Evolutionary conservation across 805 yeast species (phyloP).

Genomic region (Sugiyamaella qingdaonensis): DNA sequence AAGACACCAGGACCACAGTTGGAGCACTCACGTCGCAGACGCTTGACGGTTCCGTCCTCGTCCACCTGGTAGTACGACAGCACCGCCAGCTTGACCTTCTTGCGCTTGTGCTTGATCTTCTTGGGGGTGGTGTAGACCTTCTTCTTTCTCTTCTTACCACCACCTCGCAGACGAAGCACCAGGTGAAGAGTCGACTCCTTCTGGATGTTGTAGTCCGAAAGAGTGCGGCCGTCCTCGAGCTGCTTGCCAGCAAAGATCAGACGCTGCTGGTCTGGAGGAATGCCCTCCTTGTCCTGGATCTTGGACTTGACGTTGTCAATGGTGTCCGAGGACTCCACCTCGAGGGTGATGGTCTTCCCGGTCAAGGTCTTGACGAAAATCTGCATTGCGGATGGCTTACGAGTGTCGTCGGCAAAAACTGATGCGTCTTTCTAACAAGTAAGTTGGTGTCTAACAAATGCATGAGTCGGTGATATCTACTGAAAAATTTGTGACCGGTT

Average conservation of each 20-base stretch:
- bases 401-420: constrained; percentile 35
- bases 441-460: background rate
- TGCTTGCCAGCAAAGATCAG: constrained; percentile 97
- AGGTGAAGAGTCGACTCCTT: constrained; percentile 95
- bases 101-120: constrained; percentile 99
- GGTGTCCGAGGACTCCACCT: constrained; percentile 96
- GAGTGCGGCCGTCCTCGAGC: constrained; percentile 88
- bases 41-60: constrained; percentile 96
- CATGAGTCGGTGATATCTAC: background rate
- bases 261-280: constrained; percentile 97
- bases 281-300: constrained; percentile 97
- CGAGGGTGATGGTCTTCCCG: constrained; percentile 97
- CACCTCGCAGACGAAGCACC: constrained; percentile 98
- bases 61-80: constrained; percentile 99
- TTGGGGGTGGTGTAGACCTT: constrained; percentile 99
- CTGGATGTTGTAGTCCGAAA: constrained; percentile 97
- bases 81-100: constrained; percentile 98
- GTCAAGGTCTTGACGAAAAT: constrained; percentile 99
- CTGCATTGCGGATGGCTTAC: constrained; percentile 35
- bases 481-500: background rate
- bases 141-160: constrained; percentile 99
- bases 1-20: constrained; percentile 95
- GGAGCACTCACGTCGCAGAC: constrained; percentile 98
- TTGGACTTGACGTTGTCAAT: constrained; percentile 95
- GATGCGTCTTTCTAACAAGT: constrained; percentile 25